Evolutionary conservation across 1,139 yeast species (phyloP).

Genomic region (Arxiozyma heterogenica): DNA sequence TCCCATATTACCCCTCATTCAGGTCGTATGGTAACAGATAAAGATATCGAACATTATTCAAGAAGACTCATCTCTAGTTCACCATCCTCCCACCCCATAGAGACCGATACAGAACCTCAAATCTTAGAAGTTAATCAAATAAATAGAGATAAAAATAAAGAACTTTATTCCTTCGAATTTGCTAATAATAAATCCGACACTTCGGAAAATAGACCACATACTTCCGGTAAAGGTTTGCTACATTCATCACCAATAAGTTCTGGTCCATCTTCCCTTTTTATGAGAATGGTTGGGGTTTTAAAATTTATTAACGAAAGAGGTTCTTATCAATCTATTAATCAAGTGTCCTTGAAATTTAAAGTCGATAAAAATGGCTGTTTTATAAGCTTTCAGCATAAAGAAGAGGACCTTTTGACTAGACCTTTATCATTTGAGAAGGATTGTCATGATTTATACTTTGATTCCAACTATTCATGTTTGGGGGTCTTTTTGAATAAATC

Average conservation of each 20-base stretch:
- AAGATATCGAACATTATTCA: neutral
- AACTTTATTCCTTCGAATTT: neutral
- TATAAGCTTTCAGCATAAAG: slow-evolving; percentile 1
- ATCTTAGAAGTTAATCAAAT: neutral
- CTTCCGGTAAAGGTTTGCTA: slow-evolving; percentile 9
- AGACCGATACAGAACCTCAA: neutral
- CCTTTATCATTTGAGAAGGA: slow-evolving; percentile 8
- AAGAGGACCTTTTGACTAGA: neutral
- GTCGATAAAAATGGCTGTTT: neutral
- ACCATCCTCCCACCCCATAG: neutral
- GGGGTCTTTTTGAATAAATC: slow-evolving; percentile 1
- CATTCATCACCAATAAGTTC: slow-evolving; percentile 7
- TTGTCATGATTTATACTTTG: slow-evolving; percentile 10
- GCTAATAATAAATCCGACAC: neutral
- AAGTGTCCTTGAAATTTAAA: neutral
- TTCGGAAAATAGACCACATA: slow-evolving; percentile 2
- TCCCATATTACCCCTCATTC: neutral
- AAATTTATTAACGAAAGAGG: neutral
- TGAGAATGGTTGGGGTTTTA: slow-evolving; percentile 1
- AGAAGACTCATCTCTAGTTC: neutral
- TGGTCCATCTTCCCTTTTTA: neutral
- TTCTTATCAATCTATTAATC: neutral
- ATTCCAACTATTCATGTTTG: slow-evolving; percentile 6
- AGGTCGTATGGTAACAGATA: neutral
- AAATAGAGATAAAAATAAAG: neutral